Conservation (phyloP, 768 basidiomycete species). For the Leccinum imitatum region DNA sequence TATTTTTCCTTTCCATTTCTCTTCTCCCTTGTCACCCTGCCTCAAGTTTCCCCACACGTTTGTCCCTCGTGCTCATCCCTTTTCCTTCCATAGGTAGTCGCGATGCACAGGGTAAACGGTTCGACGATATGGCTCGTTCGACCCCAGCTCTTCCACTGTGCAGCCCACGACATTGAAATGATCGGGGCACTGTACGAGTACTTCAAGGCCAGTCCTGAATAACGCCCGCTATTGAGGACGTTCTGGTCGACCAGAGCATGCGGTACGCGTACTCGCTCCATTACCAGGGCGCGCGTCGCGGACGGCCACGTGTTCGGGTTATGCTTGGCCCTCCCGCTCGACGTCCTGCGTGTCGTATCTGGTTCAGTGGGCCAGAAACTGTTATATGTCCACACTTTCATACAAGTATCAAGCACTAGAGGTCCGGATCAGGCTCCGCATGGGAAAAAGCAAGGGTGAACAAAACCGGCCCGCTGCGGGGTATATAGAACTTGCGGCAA, state of each 20-base stretch:
- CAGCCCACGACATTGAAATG: conserved; percentile 42
- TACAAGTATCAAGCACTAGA: too few relatives aligned
- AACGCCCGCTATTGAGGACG: conserved; percentile 13
- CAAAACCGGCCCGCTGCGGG: too few relatives aligned
- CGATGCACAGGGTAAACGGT: conserved; percentile 34
- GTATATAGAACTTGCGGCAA: too few relatives aligned
- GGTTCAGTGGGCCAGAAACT: too few relatives aligned
- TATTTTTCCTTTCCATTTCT: too few relatives aligned
- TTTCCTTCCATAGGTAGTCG: conserved; percentile 26
- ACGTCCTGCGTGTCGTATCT: too few relatives aligned
- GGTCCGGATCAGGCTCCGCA: too few relatives aligned
- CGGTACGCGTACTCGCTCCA: conserved; percentile 30
- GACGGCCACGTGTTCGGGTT: conserved; percentile 26
- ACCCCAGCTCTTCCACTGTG: conserved; percentile 38
- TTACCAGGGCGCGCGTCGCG: conserved; percentile 27
- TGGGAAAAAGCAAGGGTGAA: too few relatives aligned
- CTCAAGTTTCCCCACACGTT: too few relatives aligned
- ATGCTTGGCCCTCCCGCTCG: not conserved
- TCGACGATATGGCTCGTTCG: conserved; percentile 36
- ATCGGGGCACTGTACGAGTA: conserved; percentile 36
- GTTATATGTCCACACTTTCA: too few relatives aligned
- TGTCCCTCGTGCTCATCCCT: not conserved
- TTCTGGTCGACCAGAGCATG: conserved; percentile 27
- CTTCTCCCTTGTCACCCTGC: too few relatives aligned
- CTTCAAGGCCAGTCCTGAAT: conserved; percentile 30